Base-by-base conservation (phyloP, 768 basidiomycete species). In the Amanita exitialis region DNA sequence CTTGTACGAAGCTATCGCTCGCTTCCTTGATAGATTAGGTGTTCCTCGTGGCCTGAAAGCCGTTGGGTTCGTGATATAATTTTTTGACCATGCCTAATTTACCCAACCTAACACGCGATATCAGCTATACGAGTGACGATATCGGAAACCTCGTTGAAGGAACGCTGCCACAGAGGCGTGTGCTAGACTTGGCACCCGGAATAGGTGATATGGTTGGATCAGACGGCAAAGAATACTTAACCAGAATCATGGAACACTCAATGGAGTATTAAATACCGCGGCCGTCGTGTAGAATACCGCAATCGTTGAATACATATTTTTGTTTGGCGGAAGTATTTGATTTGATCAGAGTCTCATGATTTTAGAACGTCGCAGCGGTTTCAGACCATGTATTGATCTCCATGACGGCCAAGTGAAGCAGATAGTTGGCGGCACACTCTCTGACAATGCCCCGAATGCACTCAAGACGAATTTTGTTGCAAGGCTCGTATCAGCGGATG, bases 371-470 rank as follows among this genome's bases (percentile, higher is more conserved):
- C 58, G 68, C 54, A 79, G 75, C 59, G 64, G 76, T 44, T 95
- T 96, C 70, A 76, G 86, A 51, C 96, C 96, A 16, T 99, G 96
- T 64, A 97, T 99, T 59, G 96, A 99, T 67, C 78, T 99, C 13
- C 96, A 99, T 68, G 78, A 84, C 53, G 96, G 96, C 4, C 76
- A 91, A 59, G 96, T 99, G 52, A 98, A 98, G 69, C 96, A 99
- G 68, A 97, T 99, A 49, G 90, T 99, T 12, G 96, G 96, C 38
- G 91, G 94, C 3, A 94, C 92, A 3, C 75, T 99, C 27, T 88
- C 86, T 16, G 86, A 90, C 46, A 58, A 65, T 20, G 63, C 77
- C 30, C 78, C 86, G 6, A 68, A 73, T 20, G 63, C 62, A 36
- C 73, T 96, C 57, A 79, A 77, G 64, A 94, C 90, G 18, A 98